Percentiles rank a stretch among this genome's conserved stretches.
Evolutionary conservation across 345 rosid species (phyloP).

Genomic region (Clarkia xantiana): DNA sequence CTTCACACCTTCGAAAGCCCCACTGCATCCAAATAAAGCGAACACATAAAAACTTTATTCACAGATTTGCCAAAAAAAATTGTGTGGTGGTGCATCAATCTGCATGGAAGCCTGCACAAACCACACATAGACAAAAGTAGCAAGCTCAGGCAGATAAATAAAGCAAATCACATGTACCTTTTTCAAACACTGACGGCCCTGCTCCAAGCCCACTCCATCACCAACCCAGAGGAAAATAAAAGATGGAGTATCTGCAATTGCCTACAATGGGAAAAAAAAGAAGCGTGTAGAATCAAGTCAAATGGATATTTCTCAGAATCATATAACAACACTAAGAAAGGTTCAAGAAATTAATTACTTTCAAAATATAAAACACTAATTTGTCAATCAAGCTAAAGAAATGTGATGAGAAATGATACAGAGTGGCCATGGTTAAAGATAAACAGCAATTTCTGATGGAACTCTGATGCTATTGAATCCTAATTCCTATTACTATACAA

Average conservation of each 20-base stretch:
- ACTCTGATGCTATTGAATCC: too few relatives aligned
- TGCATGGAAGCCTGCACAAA: neutral
- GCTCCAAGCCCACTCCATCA: constrained; percentile 94
- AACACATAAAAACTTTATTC: constrained; percentile 1
- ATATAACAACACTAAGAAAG: neutral
- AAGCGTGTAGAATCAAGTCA: neutral
- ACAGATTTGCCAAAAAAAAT: constrained; percentile 9
- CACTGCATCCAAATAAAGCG: constrained; percentile 30
- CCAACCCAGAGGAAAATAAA: constrained; percentile 99
- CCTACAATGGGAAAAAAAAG: constrained; percentile 24
- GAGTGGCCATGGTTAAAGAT: too few relatives aligned
- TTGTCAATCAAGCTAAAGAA: too few relatives aligned
- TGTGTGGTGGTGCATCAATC: neutral
- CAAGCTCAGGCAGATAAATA: neutral
- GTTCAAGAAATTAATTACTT: neutral
- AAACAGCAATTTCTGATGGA: too few relatives aligned
- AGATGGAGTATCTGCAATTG: constrained; percentile 96
- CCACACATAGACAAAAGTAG: neutral
- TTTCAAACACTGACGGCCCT: constrained; percentile 94
- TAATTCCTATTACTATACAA: neutral
- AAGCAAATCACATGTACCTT: constrained; percentile 32
- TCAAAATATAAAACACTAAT: too few relatives aligned
- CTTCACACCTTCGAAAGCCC: constrained; percentile 98
- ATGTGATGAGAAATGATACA: too few relatives aligned
- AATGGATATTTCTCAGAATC: neutral